Percentiles rank a stretch among this genome's conserved stretches.
These are phyloP conservation scores for Colletotrichum musicola DNA, from an alignment of 2,329 filamentous ascomycete genomes.

Conservation along the genomic window DNA sequence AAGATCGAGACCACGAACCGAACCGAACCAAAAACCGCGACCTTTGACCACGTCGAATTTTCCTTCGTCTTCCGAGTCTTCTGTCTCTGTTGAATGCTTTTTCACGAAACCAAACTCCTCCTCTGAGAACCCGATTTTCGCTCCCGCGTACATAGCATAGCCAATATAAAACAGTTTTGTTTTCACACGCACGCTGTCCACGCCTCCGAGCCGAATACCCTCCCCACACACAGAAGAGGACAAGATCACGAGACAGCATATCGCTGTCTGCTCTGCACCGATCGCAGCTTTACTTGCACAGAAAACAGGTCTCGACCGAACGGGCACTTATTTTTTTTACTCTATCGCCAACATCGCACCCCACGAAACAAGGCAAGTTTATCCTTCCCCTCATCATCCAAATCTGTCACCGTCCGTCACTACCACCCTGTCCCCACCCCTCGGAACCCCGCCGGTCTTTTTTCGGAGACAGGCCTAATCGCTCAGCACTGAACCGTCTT, in stretches of 20 bases:
- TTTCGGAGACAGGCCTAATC: slow-evolving; percentile 17
- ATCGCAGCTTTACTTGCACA: slow-evolving; percentile 27
- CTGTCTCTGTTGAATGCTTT: slow-evolving; percentile 18
- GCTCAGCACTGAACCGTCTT: too few species aligned
- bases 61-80: slow-evolving; percentile 21
- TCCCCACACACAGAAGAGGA: slow-evolving; percentile 1
- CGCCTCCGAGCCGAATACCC: slow-evolving; percentile 24
- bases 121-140: slow-evolving; percentile 4
- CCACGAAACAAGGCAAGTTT: slow-evolving; percentile 15
- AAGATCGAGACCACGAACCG: slow-evolving; percentile 19
- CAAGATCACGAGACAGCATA: slow-evolving; percentile 13
- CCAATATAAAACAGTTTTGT: slow-evolving; percentile 38
- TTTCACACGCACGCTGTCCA: slow-evolving; percentile 25
- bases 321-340: neutral
- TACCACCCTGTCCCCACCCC: neutral
- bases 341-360: neutral
- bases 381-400: neutral
- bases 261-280: slow-evolving; percentile 11
- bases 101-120: slow-evolving; percentile 3
- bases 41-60: slow-evolving; percentile 26
- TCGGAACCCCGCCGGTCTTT: slow-evolving; percentile 33
- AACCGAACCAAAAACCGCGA: slow-evolving; percentile 15
- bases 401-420: neutral
- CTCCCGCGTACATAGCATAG: slow-evolving; percentile 34
- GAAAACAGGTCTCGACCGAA: slow-evolving; percentile 26